A percentile compares a stretch with the other conserved stretches of the same genome.
These are phyloP conservation scores for Eucalyptus sp. DNA, from an alignment of 345 rosid species.

Conservation along the genomic window DNA sequence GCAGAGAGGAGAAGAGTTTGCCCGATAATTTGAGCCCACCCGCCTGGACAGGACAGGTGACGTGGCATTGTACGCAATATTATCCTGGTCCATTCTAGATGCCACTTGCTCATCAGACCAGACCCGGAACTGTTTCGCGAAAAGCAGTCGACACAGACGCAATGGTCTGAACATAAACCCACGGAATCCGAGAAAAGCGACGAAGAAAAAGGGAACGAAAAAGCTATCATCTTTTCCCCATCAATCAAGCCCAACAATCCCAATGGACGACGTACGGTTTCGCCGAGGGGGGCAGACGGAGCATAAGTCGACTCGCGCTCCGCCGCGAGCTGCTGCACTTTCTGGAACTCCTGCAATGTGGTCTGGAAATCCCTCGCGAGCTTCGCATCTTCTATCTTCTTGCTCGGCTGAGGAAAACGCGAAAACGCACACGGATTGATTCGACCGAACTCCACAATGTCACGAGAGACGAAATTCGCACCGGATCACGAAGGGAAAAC, in stretches of 20 bases:
- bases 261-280: constrained; percentile 4
- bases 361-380: constrained; percentile 58
- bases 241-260: neutral
- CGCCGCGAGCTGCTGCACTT: constrained; percentile 55
- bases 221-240: neutral
- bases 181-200: neutral
- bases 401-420: constrained; percentile 20
- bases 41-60: too few relatives aligned
- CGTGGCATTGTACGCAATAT: too few relatives aligned
- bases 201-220: neutral
- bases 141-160: too few relatives aligned
- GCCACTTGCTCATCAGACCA: too few relatives aligned
- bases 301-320: constrained; percentile 55
- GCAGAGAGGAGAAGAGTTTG: too few relatives aligned
- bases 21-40: too few relatives aligned
- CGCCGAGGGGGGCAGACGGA: constrained; percentile 24
- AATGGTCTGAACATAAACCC: neutral
- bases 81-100: too few relatives aligned
- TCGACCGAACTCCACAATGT: neutral
- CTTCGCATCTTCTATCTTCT: constrained; percentile 61
- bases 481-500: neutral
- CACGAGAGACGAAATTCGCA: neutral
- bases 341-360: constrained; percentile 50
- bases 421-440: neutral
- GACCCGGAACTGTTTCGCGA: too few relatives aligned